phyloP scores from a whole-genome alignment of 805 yeast genomes.

The Blastobotrys terrestris region DNA sequence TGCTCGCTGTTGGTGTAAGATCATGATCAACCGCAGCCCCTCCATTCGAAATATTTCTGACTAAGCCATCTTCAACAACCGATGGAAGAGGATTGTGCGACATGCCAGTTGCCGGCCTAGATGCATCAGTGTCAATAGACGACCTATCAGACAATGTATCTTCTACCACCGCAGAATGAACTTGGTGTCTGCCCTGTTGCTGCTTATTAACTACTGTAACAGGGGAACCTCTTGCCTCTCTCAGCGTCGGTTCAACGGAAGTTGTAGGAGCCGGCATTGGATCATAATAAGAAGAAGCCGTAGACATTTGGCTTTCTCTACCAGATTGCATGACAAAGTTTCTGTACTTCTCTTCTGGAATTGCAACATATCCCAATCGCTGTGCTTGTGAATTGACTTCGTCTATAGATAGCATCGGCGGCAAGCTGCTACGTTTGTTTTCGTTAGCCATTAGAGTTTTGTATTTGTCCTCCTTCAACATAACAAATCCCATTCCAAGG shows the following conservation, averaged over 20 bases:
- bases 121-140: background rate
- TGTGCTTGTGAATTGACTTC: slow-evolving; percentile 8
- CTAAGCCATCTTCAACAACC: slow-evolving; percentile 6
- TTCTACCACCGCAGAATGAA: slow-evolving; percentile 17
- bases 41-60: background rate
- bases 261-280: background rate
- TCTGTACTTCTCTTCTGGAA: slow-evolving; percentile 16
- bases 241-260: slow-evolving; percentile 6
- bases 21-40: background rate
- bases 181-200: slow-evolving; percentile 4
- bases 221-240: slow-evolving; percentile 15
- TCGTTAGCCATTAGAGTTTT: background rate
- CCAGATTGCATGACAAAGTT: background rate
- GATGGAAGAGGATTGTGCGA: slow-evolving; percentile 2
- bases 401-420: background rate
- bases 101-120: background rate
- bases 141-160: slow-evolving; percentile 6
- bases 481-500: slow-evolving; percentile 5
- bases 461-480: slow-evolving; percentile 7
- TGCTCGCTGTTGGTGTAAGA: background rate
- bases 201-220: slow-evolving; percentile 6
- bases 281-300: background rate
- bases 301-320: background rate
- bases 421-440: background rate
- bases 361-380: slow-evolving; percentile 17